These are phyloP conservation scores for Pterula multifida DNA, from an alignment of 1,284 basidiomycete genomes.

Conservation along the genomic window DNA sequence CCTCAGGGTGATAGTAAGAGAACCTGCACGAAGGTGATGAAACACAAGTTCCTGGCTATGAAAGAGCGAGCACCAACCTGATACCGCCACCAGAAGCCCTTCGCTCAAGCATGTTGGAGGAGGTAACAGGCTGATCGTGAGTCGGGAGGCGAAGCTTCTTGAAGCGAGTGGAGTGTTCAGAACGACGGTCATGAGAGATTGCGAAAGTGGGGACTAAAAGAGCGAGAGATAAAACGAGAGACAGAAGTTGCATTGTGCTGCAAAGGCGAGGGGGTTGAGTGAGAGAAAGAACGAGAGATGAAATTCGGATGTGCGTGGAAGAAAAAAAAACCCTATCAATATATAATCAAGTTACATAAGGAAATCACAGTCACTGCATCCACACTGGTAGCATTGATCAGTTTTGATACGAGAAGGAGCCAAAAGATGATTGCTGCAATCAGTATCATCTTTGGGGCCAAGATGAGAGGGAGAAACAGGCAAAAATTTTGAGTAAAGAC, in stretches of 20 bases:
- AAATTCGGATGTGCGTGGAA: no score
- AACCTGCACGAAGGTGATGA: background rate
- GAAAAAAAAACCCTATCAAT: no score
- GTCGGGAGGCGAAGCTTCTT: background rate
- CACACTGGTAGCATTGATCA: no score
- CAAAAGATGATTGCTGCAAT: no score
- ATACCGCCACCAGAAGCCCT: background rate
- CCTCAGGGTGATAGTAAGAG: background rate
- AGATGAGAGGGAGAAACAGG: no score
- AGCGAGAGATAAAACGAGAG: background rate
- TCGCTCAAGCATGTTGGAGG: background rate
- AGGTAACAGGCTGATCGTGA: background rate
- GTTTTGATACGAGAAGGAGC: no score
- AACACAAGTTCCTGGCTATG: background rate
- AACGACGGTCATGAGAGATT: background rate
- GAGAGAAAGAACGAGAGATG: background rate
- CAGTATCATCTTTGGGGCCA: no score
- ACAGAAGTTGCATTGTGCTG: background rate
- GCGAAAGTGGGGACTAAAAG: background rate
- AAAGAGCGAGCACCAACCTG: background rate
- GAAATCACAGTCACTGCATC: no score
- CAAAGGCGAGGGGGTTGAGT: background rate
- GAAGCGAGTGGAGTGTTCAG: background rate
- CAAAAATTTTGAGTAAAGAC: no score
- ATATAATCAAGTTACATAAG: no score